Conservation (phyloP, 2,329 filamentous ascomycete genomes). For the Xylaria sp. region DNA sequence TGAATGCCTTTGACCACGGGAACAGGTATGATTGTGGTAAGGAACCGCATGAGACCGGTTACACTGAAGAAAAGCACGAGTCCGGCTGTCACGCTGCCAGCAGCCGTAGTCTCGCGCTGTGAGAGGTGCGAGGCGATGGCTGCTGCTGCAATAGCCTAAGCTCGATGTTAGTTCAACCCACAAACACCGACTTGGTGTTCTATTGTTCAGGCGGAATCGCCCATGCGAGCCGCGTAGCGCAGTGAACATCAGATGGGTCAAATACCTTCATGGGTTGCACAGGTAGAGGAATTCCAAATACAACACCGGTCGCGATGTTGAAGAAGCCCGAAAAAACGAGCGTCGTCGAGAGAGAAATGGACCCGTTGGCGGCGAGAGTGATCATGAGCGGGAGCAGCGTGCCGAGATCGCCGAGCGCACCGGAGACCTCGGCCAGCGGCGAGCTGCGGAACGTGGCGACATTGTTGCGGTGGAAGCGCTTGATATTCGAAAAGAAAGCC, state of each 20-base stretch:
- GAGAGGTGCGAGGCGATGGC: conserved; percentile 75
- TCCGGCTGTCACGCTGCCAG: conserved; percentile 78
- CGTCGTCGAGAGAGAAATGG: conserved; percentile 81
- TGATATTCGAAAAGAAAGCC: conserved; percentile 39
- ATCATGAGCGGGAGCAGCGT: conserved; percentile 79
- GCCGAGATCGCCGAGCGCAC: conserved; percentile 77
- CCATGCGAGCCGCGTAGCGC: no score
- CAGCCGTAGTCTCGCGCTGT: conserved; percentile 75
- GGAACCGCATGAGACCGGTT: conserved; percentile 78
- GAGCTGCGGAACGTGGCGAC: conserved; percentile 52
- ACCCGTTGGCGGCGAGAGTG: conserved; percentile 77
- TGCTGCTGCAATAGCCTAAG: conserved; percentile 82
- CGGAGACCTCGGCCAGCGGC: conserved; percentile 77
- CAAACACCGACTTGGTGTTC: background rate
- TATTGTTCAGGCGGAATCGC: background rate
- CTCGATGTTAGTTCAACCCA: conserved; percentile 9
- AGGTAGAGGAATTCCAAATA: conserved; percentile 88
- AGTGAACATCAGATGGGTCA: background rate
- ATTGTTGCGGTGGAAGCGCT: conserved; percentile 53
- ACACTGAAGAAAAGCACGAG: conserved; percentile 78
- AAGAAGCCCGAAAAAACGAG: conserved; percentile 87
- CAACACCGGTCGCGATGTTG: conserved; percentile 80
- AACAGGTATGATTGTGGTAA: conserved; percentile 76
- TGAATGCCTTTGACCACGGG: conserved; percentile 95
- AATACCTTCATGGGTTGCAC: conserved; percentile 82